Conservation (phyloP, 2,329 filamentous ascomycete genomes). For the Aureobasidium namibiae region DNA sequence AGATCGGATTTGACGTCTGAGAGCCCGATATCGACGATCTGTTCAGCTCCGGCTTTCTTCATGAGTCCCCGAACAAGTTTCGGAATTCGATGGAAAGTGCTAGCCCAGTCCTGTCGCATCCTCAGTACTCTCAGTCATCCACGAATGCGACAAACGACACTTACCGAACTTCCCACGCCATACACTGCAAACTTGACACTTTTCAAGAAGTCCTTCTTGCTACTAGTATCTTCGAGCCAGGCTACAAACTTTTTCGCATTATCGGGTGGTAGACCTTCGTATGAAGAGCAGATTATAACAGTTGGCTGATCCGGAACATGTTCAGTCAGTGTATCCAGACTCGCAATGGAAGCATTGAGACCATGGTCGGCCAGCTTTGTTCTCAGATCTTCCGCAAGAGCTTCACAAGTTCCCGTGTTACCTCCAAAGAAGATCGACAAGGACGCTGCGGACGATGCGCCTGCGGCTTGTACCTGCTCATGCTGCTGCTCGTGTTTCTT, state of each 20-base stretch:
- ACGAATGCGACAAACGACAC: not conserved
- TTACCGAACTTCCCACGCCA: slow-evolving; percentile 30
- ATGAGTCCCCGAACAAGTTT: slow-evolving; percentile 25
- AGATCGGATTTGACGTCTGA: slow-evolving; percentile 32
- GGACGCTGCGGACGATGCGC: slow-evolving; percentile 15
- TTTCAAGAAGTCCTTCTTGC: slow-evolving; percentile 22
- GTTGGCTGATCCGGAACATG: slow-evolving; percentile 30
- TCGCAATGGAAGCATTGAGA: slow-evolving; percentile 28
- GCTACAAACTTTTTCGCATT: slow-evolving; percentile 35
- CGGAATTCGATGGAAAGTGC: slow-evolving; percentile 35
- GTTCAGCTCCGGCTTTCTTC: slow-evolving; percentile 23
- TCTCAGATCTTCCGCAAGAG: slow-evolving; percentile 31
- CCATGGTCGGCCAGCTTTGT: slow-evolving; percentile 29
- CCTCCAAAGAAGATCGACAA: slow-evolving; percentile 32
- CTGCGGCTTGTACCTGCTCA: slow-evolving; percentile 2
- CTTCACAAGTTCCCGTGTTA: slow-evolving; percentile 36
- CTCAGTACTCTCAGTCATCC: not conserved
- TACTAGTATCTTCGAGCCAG: slow-evolving; percentile 24
- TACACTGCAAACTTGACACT: slow-evolving; percentile 33
- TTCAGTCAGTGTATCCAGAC: slow-evolving; percentile 28
- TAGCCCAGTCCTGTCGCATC: slow-evolving; percentile 28
- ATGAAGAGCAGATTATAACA: slow-evolving; percentile 33
- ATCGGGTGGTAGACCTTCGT: slow-evolving; percentile 36
- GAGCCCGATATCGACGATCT: slow-evolving; percentile 26
- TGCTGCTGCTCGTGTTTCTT: not conserved